Evolutionary conservation across 345 rosid species (phyloP), one percentile per base, ranked within the genome.

Genomic region (Nasturtium officinale): DNA sequence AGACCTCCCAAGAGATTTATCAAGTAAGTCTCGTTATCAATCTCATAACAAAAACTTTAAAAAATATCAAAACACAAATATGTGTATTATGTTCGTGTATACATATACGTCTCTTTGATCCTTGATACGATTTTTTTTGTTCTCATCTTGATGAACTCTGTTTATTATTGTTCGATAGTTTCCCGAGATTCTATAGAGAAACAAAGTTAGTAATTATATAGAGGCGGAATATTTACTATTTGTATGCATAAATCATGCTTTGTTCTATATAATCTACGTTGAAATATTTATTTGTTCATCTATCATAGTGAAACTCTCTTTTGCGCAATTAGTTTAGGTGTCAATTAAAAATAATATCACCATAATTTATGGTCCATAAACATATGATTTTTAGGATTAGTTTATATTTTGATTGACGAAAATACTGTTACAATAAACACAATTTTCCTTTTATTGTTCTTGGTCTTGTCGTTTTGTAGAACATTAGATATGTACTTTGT

Each of bases 11-110:
- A 48, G 55, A 48, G 48, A 40, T 51, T 40, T 28, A 59, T 51
- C 67, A 28, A 77, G 80, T 77, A 77, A 77, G 76, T 64, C 33
- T 71, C 46, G 55, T 57, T 30, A 45, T 56, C 69, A 33, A 38
- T 33, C 50, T 53, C 59, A 15, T 50, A 45, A 33, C 6, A n/a
- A 21, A n/a, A 47, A 50, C 17, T 5, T 1, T 15, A 42, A 42
- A 15, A 3, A 42, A 51, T 48, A 33, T 9, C 2, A 47, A 70
- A 18, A 32, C 23, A 43, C 20, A 52, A 17, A 33, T 5, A n/a
- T 58, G 20, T 17, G 9, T 40, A 6, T 32, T n/a, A 26, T 48
- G 15, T 20, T 48, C 2, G 11, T 12, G 57, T 17, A 18, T 28
- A 21, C 16, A 25, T 5, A 42, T 17, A 21, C 16, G n/a, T 5